phyloP scores from a whole-genome alignment of 1,284 basidiomycete species.

The Fomitopsis schrenkii region DNA sequence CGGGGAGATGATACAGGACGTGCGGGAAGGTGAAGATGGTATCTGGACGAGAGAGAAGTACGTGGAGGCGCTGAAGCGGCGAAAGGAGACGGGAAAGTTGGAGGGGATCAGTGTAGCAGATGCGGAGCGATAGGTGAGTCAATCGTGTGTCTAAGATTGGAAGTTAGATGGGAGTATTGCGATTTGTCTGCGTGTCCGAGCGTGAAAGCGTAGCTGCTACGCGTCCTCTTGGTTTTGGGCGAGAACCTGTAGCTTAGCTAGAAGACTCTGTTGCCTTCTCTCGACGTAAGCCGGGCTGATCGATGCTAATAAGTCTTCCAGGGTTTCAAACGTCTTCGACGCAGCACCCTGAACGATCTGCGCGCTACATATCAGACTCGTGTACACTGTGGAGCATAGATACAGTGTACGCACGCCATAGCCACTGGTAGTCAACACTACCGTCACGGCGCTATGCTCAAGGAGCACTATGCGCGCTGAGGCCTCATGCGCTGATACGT shows the following conservation, averaged over 20 bases:
- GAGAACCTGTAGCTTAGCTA: constrained; percentile 45
- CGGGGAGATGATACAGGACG: constrained; percentile 41
- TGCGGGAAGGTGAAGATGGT: constrained; percentile 34
- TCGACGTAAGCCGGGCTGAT: constrained; percentile 45
- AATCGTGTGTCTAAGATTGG: neutral
- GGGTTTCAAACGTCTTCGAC: constrained; percentile 40
- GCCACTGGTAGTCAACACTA: constrained; percentile 43
- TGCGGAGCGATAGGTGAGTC: neutral
- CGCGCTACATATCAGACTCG: neutral
- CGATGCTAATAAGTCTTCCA: constrained; percentile 52
- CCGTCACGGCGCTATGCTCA: constrained; percentile 43
- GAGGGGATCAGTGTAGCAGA: neutral
- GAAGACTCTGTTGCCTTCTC: constrained; percentile 41
- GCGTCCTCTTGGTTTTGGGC: constrained; percentile 15
- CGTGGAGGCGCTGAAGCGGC: constrained; percentile 39
- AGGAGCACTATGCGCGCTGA: constrained; percentile 49
- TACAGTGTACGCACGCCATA: constrained; percentile 3
- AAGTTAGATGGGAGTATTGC: neutral
- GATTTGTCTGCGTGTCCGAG: neutral
- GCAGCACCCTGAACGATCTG: neutral
- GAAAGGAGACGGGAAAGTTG: constrained; percentile 29
- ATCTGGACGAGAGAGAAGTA: constrained; percentile 59
- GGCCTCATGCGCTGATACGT: constrained; percentile 40
- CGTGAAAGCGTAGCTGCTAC: no score
- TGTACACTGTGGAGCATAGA: no score